These are phyloP conservation scores for Diversispora epigaea DNA, from an alignment of 192 early-diverging fungal genomes.

Conservation along the genomic window DNA sequence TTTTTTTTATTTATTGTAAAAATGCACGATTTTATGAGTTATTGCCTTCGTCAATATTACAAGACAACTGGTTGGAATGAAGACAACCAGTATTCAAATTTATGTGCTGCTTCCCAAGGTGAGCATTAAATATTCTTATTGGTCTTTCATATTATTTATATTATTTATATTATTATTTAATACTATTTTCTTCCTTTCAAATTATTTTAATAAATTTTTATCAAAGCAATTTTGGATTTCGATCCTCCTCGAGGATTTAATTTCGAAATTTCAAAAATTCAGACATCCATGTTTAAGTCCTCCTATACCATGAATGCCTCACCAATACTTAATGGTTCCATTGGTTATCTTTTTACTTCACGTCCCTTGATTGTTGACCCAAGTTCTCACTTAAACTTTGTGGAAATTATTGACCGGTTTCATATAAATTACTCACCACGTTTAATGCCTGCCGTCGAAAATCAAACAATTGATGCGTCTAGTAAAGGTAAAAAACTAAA, in stretches of 20 bases:
- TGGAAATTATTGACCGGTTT: constrained; percentile 55
- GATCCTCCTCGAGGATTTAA: constrained; percentile 71
- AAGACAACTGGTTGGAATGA: constrained; percentile 75
- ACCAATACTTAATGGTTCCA: constrained; percentile 57
- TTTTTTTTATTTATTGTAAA: constrained; percentile 5
- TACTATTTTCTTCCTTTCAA: not conserved
- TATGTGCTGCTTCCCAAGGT: constrained; percentile 69
- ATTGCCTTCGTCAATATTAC: constrained; percentile 78
- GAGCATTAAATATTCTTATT: constrained; percentile 3
- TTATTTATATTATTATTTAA: not conserved
- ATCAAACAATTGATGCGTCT: not conserved
- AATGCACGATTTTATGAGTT: constrained; percentile 82
- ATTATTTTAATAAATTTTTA: not conserved
- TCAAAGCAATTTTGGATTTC: constrained; percentile 75
- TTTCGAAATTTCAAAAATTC: constrained; percentile 70
- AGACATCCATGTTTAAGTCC: constrained; percentile 73
- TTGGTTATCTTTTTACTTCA: constrained; percentile 83
- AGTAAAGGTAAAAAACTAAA: not conserved
- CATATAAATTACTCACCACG: constrained; percentile 40
- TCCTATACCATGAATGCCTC: constrained; percentile 70
- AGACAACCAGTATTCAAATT: constrained; percentile 78
- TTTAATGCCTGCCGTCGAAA: not conserved
- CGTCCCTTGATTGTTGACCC: constrained; percentile 60
- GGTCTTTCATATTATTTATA: not conserved
- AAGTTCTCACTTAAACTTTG: constrained; percentile 50